Evolutionary conservation across 768 basidiomycete species (phyloP).

Genomic region (Suillus tomentosus): DNA sequence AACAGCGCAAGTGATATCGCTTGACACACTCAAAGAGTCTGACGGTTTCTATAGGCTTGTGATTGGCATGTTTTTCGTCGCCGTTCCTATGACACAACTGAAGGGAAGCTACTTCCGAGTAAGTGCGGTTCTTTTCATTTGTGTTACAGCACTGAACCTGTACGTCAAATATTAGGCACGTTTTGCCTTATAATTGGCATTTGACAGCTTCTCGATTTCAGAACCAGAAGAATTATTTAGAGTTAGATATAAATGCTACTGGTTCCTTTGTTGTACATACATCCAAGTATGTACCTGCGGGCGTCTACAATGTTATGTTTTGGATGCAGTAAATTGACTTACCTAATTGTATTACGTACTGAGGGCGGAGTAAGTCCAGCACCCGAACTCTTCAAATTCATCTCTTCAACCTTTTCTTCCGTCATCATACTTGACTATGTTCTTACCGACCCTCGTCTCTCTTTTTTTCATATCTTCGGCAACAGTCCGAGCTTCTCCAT

Average conservation of each 20-base stretch:
- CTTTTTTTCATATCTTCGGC: slow-evolving; percentile 48
- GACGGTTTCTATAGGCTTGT: slow-evolving; percentile 27
- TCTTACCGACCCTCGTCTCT: slow-evolving; percentile 49
- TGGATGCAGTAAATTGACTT: not conserved
- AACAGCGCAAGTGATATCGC: slow-evolving; percentile 33
- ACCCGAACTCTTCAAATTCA: not conserved
- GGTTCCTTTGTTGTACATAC: no score
- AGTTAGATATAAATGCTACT: no score
- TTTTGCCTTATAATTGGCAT: slow-evolving; percentile 16
- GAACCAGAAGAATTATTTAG: not conserved
- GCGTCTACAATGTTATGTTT: no score
- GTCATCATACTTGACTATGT: slow-evolving; percentile 31
- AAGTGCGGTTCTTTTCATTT: slow-evolving; percentile 13
- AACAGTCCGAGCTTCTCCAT: slow-evolving; percentile 48
- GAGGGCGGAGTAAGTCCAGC: not conserved
- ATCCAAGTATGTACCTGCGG: no score
- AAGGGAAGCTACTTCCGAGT: slow-evolving; percentile 39
- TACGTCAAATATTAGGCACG: slow-evolving; percentile 19
- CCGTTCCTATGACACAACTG: slow-evolving; percentile 39
- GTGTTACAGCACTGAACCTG: not conserved
- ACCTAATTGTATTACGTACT: not conserved
- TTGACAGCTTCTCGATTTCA: not conserved
- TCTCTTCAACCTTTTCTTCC: slow-evolving; percentile 3
- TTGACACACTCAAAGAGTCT: not conserved
- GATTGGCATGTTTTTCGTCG: slow-evolving; percentile 35